phyloP scores from a whole-genome alignment of 352 stramenopile species.

The Globisporangium uncinulatum region DNA sequence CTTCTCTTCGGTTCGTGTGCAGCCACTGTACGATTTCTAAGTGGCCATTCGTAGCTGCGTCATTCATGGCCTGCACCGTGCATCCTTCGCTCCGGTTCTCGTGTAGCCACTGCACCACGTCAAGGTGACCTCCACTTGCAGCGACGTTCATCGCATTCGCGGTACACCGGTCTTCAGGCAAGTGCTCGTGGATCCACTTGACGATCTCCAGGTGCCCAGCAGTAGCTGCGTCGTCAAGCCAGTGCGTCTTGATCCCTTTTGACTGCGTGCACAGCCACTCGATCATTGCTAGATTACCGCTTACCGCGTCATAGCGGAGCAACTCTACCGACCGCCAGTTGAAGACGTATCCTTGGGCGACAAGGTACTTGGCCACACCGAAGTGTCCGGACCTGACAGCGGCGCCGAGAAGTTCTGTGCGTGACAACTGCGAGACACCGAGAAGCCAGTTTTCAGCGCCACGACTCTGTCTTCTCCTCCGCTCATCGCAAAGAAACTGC shows the following conservation, averaged over 20 bases:
- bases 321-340: too few species aligned
- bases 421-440: too few species aligned
- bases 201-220: background rate
- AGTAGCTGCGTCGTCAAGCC: background rate
- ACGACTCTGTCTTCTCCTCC: too few species aligned
- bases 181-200: background rate
- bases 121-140: background rate
- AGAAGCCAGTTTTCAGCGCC: too few species aligned
- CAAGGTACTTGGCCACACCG: background rate
- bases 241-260: background rate
- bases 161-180: background rate
- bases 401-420: too few species aligned
- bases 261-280: background rate
- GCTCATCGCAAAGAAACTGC: too few species aligned
- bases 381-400: too few species aligned
- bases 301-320: background rate
- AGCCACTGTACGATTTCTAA: background rate
- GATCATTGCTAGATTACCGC: background rate
- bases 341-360: background rate
- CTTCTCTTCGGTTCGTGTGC: background rate
- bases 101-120: background rate
- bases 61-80: background rate
- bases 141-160: background rate
- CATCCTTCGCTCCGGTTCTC: background rate
- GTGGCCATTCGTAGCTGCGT: background rate